A percentile compares a stretch with the other conserved stretches of the same genome.
These are phyloP conservation scores for Escovopsis weberi DNA, from an alignment of 2,329 filamentous ascomycete species.

Conservation along the genomic window DNA sequence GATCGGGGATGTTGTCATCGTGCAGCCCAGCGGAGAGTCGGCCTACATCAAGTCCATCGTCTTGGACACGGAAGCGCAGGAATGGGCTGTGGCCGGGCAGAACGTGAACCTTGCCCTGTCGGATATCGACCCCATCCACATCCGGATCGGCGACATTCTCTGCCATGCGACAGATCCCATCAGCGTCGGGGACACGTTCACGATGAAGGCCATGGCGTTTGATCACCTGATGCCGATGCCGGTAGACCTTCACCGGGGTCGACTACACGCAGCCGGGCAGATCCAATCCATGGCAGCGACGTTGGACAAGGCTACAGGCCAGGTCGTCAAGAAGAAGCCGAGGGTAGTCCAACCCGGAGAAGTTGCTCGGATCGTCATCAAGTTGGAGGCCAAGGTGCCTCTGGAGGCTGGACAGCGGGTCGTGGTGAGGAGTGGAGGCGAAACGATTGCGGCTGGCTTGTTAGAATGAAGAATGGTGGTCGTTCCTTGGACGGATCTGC, in stretches of 20 bases:
- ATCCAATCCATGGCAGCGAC: slow-evolving; percentile 58
- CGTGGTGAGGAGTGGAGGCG: slow-evolving; percentile 64
- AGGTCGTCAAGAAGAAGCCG: slow-evolving; percentile 67
- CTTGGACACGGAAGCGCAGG: slow-evolving; percentile 54
- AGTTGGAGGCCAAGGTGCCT: slow-evolving; percentile 59
- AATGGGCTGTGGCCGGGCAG: slow-evolving; percentile 89
- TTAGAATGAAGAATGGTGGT: slow-evolving; percentile 2
- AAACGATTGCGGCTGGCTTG: slow-evolving; percentile 70
- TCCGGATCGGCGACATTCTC: slow-evolving; percentile 76
- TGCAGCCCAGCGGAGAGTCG: slow-evolving; percentile 69
- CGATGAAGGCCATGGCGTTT: slow-evolving; percentile 74
- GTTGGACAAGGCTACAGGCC: slow-evolving; percentile 65
- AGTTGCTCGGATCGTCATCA: slow-evolving; percentile 64
- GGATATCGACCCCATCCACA: slow-evolving; percentile 71
- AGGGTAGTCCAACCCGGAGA: slow-evolving; percentile 67
- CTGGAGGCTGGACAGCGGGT: slow-evolving; percentile 69
- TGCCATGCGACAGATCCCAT: slow-evolving; percentile 57
- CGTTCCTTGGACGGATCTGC: background rate
- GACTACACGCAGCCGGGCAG: slow-evolving; percentile 62
- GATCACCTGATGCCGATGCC: slow-evolving; percentile 80
- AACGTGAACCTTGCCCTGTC: slow-evolving; percentile 72
- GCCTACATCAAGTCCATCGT: slow-evolving; percentile 73
- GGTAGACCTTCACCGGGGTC: slow-evolving; percentile 76
- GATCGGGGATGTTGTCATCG: slow-evolving; percentile 62
- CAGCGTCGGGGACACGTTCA: slow-evolving; percentile 56